Base-by-base conservation (phyloP, 2,329 filamentous ascomycete species). In the Tolypocladium nubicola region DNA sequence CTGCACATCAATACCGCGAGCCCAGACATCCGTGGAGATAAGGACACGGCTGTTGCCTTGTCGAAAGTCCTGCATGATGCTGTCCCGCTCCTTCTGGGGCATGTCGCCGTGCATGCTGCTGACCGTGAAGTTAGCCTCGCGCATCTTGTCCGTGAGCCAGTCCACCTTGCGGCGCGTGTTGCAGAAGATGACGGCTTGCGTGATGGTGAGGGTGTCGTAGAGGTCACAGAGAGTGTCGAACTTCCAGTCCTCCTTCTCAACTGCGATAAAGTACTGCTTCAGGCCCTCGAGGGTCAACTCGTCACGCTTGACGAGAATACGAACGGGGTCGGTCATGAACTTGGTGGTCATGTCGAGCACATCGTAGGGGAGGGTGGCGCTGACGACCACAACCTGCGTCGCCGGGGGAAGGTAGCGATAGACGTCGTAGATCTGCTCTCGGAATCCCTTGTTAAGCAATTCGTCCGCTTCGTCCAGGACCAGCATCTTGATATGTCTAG, bases 211-310 rank as follows among this genome's bases (percentile, higher is more conserved):
- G 14, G 94, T 97, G 72, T 99, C 94, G 81, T 99, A 99, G 58
- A 99, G 86, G 76, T 99, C 94, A 74, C 91, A 97, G 5, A 99
- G 85, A 3, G 94, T 99, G 72, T 99, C 94, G 66, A 99, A 96
- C 75, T 99, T 99, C 94, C 94, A 99, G 72, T 97, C 94, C 74
- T 99, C 94, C 79, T 97, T 97, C 75, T 99, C 94, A 23, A 97
- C 94, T 1, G 94, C 94, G 67, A 99, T 97, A 72, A 97, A 99
- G 79, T 97, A 99, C 73, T 99, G 94, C 79, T 97, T 97, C 55
- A 99, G 81, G 58, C 94, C 94, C 76, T 97, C 94, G 54, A 99
- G 84, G 2, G 94, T 99, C 79, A 99, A 78, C 73, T 99, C 94
- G 74, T 97, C 94, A 86, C 92, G 92, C 85, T 97, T 97, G 72